Base-by-base conservation (phyloP, 2,329 filamentous ascomycete species). In the Apiospora aurea region DNA sequence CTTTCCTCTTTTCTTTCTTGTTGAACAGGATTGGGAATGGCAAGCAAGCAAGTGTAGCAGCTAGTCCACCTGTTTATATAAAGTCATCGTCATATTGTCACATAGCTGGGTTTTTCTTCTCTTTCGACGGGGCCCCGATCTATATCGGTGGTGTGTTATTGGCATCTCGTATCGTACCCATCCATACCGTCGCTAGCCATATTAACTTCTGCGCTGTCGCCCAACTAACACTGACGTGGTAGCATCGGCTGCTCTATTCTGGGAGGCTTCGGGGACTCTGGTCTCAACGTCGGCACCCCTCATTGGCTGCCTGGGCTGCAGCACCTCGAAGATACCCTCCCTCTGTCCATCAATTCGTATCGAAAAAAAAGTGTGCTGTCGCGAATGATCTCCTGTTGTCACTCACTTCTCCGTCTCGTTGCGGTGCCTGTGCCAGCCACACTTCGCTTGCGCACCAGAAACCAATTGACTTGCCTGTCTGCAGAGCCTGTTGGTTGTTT, bases 191-290 rank as follows among this genome's bases (percentile, higher is more conserved):
- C 11, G 29, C 53, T 61, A 57, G 29, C 53, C 53, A 61, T 61
- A 61, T 61, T 61, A 18, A 61, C 53, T 61, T 61, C 29, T 38
- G 53, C 18, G 53, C 18, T 38, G 53, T 61, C 53, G 53, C 57
- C 21, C 53, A 21, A 61, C 53, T 21, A 24, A 29, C 21, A 61
- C 53, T 41, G 57, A 41, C 57, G 57, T 64, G 34, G 57, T 61
- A n/a, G 29, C 29, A 57, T 34, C 16, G 26, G 16, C 26, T 18
- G 13, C 51, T 57, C 57, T 64, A 64, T 41, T 41, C 10, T 41
- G 2, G 53, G 29, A n/a, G 53, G 18, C 13, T 29, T 29, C 29
- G 2, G 53, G 18, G 18, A 21, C 29, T 34, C 11, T 2, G 34
- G 57, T 21, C 8, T 64, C 26, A 38, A 18, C 7, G 57, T 41